Percentiles rank a stretch among this genome's conserved stretches.
Evolutionary conservation across 2,329 filamentous ascomycete genomes (phyloP).

Genomic region (Achaetomium macrosporum): DNA sequence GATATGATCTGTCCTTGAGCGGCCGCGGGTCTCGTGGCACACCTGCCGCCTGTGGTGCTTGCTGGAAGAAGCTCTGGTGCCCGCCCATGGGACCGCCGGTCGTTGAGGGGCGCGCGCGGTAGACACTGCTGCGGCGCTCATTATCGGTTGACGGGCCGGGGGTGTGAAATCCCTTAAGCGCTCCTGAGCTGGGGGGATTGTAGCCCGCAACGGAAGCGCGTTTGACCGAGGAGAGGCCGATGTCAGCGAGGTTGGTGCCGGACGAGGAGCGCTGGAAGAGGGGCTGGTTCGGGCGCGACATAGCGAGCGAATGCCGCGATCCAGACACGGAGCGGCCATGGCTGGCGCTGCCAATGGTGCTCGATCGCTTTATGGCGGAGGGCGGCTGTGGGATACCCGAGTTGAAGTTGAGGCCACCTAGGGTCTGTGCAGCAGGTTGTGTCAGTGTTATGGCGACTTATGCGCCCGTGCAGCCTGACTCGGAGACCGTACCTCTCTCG

Average conservation of each 20-base stretch:
- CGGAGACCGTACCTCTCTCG: constrained; percentile 57
- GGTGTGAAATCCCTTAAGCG: constrained; percentile 59
- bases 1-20: constrained; percentile 72
- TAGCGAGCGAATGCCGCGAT: constrained; percentile 78
- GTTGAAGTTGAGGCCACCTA: constrained; percentile 77
- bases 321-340: constrained; percentile 79
- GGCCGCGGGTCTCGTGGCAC: constrained; percentile 83
- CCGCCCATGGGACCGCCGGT: constrained; percentile 57
- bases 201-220: constrained; percentile 60
- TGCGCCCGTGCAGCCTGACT: background rate
- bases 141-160: constrained; percentile 43
- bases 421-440: constrained; percentile 52
- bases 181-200: constrained; percentile 53
- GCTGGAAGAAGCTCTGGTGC: constrained; percentile 93
- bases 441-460: background rate
- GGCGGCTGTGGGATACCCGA: constrained; percentile 83
- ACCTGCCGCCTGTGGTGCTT: constrained; percentile 72
- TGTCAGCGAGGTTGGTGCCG: constrained; percentile 70
- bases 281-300: constrained; percentile 77
- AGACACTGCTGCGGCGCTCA: constrained; percentile 75
- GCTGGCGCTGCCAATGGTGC: constrained; percentile 65
- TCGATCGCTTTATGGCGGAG: constrained; percentile 90
- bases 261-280: constrained; percentile 81
- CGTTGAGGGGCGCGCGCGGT: constrained; percentile 62
- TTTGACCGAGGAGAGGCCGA: constrained; percentile 77